phyloP scores from a whole-genome alignment of 1,139 yeast species.

The Casaregolazyma lundiana region DNA sequence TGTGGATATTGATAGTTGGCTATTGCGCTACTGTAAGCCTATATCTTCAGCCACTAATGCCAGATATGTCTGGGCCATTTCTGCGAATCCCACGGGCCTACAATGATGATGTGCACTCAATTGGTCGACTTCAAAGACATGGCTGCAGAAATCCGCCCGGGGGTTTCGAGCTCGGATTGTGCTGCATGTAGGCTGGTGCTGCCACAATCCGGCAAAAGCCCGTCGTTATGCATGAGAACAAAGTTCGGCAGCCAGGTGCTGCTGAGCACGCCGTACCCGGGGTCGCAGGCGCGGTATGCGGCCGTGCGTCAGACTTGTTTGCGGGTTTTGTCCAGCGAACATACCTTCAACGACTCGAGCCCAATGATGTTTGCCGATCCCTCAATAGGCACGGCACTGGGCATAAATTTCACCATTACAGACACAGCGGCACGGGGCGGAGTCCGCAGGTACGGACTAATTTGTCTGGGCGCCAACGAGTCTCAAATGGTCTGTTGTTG shows the following conservation, averaged over 20 bases:
- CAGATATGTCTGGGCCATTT: conserved; percentile 66
- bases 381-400: conserved; percentile 61
- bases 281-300: conserved; percentile 48
- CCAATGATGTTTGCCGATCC: conserved; percentile 73
- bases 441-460: conserved; percentile 64
- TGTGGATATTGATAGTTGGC: background rate
- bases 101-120: conserved; percentile 71
- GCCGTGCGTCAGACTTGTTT: conserved; percentile 46
- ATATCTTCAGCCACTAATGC: background rate
- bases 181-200: conserved; percentile 25
- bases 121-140: conserved; percentile 31
- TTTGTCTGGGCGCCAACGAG: conserved; percentile 60
- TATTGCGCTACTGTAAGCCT: background rate
- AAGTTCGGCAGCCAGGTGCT: conserved; percentile 9
- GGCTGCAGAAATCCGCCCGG: conserved; percentile 20
- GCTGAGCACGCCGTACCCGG: conserved; percentile 62
- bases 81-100: conserved; percentile 85
- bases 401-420: conserved; percentile 59
- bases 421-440: conserved; percentile 76
- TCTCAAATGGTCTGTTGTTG: conserved; percentile 50
- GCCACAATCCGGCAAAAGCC: conserved; percentile 15
- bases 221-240: conserved; percentile 7
- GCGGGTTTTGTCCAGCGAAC: conserved; percentile 63
- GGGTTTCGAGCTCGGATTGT: conserved; percentile 20
- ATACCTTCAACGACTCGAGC: conserved; percentile 57